phyloP scores from a whole-genome alignment of 371 early-diverging fungal genomes.

The Actinomortierella wolfii region DNA sequence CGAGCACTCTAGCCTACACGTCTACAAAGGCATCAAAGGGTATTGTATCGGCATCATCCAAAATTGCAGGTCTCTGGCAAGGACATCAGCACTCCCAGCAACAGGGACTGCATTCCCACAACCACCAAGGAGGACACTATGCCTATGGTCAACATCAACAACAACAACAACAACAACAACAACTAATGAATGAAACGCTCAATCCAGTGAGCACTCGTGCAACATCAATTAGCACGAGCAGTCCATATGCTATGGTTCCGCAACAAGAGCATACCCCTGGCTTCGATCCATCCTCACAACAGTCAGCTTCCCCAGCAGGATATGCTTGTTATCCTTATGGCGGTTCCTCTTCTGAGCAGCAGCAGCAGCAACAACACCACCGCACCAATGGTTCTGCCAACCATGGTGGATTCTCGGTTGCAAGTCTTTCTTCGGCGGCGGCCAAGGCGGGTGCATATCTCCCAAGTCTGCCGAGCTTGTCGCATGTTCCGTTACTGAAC shows the following conservation, averaged over 20 bases:
- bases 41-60: constrained; percentile 32
- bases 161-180: constrained; percentile 6
- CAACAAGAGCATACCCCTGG: no score
- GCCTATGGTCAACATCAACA: constrained; percentile 1
- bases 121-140: not conserved
- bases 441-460: constrained; percentile 40
- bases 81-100: constrained; percentile 19
- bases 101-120: constrained; percentile 1
- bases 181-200: not conserved
- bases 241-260: no score
- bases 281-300: no score
- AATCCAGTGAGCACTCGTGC: no score
- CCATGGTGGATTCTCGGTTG: constrained; percentile 13
- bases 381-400: constrained; percentile 10
- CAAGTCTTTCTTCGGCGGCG: constrained; percentile 25
- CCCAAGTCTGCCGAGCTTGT: constrained; percentile 19
- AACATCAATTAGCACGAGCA: no score
- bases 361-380: constrained; percentile 22
- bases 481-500: no score
- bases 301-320: constrained; percentile 1
- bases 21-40: constrained; percentile 35
- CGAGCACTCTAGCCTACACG: constrained; percentile 38
- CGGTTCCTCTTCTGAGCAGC: constrained; percentile 34
- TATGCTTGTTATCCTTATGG: constrained; percentile 28
- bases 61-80: constrained; percentile 45